Conservation (phyloP, 129 eudicot genomes). For the Dittrichia graveolens region DNA sequence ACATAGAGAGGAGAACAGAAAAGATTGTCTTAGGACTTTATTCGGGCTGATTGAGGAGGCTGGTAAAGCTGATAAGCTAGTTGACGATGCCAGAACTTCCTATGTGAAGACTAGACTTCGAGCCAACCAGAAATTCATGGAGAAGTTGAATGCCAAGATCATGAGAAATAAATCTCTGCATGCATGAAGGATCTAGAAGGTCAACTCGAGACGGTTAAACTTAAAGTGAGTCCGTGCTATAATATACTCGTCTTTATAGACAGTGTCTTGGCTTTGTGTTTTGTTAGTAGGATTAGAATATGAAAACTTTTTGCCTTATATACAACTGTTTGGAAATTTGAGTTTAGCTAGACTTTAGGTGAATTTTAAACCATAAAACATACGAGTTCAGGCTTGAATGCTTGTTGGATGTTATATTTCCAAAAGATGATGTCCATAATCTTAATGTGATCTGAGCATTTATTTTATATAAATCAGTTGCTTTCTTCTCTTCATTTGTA, state of each 20-base stretch:
- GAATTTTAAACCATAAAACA: slow-evolving; percentile 27
- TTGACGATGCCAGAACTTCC: slow-evolving; percentile 59
- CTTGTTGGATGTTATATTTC: not conserved
- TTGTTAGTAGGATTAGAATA: slow-evolving; percentile 11
- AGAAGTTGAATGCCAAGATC: slow-evolving; percentile 62
- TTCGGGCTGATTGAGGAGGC: slow-evolving; percentile 85
- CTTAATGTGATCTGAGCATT: not conserved
- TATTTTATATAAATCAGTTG: not conserved
- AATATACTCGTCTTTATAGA: slow-evolving; percentile 11
- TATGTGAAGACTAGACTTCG: slow-evolving; percentile 70
- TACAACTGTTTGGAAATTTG: not conserved
- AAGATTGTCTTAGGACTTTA: slow-evolving; percentile 92
- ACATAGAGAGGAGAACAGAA: slow-evolving; percentile 94
- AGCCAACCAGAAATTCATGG: slow-evolving; percentile 77
- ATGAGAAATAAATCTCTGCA: slow-evolving; percentile 29
- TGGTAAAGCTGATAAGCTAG: slow-evolving; percentile 69
- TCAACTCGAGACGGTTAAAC: slow-evolving; percentile 1
- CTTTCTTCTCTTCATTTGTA: no score
- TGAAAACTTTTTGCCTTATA: not conserved
- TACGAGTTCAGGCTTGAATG: not conserved
- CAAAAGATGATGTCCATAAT: not conserved
- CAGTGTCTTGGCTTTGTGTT: slow-evolving; percentile 19
- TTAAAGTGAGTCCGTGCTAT: slow-evolving; percentile 2
- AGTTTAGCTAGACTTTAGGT: slow-evolving; percentile 9
- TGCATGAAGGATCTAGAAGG: slow-evolving; percentile 38